phyloP scores from a whole-genome alignment of 23 red algal genomes.

The Gracilaria gracilis region DNA sequence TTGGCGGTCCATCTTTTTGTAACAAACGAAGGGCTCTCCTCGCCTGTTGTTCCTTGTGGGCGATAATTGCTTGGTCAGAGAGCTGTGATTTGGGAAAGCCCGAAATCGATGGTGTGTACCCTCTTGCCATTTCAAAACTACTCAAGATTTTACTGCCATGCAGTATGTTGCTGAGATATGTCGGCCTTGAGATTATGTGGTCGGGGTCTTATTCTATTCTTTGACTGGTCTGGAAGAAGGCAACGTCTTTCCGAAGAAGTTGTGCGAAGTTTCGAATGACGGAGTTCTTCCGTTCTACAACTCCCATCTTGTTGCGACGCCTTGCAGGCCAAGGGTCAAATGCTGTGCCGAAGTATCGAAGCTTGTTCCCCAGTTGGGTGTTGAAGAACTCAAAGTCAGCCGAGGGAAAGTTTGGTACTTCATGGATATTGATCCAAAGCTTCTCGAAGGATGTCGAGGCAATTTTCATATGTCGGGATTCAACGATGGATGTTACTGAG shows the following conservation, averaged over 20 bases:
- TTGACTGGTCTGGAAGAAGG: conserved; percentile 4
- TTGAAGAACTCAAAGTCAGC: too few relatives aligned
- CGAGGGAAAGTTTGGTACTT: too few relatives aligned
- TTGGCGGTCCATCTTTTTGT: background rate
- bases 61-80: background rate
- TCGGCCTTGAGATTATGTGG: background rate
- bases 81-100: background rate
- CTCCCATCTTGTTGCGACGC: too few relatives aligned
- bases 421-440: too few relatives aligned
- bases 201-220: background rate
- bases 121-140: background rate
- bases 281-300: too few relatives aligned
- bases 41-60: conserved; percentile 13
- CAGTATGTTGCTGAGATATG: conserved; percentile 14
- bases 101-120: background rate
- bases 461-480: too few relatives aligned
- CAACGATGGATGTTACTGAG: too few relatives aligned
- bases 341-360: too few relatives aligned
- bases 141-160: background rate
- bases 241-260: background rate
- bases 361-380: too few relatives aligned
- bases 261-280: too few relatives aligned
- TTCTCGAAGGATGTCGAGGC: too few relatives aligned
- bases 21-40: background rate
- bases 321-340: too few relatives aligned